Base-by-base conservation (phyloP, 2,329 filamentous ascomycete species). In the Ophiostoma ulmi region DNA sequence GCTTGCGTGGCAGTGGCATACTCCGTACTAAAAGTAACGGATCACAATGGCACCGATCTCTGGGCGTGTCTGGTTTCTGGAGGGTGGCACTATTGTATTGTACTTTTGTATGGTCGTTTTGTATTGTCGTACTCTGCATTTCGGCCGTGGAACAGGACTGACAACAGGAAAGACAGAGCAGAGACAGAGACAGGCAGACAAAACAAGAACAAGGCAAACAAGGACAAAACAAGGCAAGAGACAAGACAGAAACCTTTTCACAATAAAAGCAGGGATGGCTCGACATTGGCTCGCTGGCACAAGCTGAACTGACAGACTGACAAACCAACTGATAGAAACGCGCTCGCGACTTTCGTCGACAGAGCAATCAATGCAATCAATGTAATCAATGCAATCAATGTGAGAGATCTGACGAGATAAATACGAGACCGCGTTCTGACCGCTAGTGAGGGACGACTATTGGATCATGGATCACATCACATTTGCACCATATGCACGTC, bases 401-500 rank as follows among this genome's bases (percentile, higher is more conserved):
- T 48, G 7, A 48, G 44, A 48, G 6, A 48, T 44, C 44, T 6
- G 13, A 14, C 2, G 44, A 48, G 44, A 44, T 4, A 14, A 58
- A 10, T 13, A 55, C 48, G n/a, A 11, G 26, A 31, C 22, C 58
- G 26, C 58, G 58, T 63, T 63, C 58, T 63, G 58, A 63, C 58
- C 58, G 58, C 58, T 35, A 63, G 44, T 48, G 58, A 63, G 58
- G 22, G 58, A 31, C 52, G n/a, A 6, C 52, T 3, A 58, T 58
- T 58, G 52, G 52, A 58, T 58, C 52, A 58, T 17, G 52, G 4
- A 58, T 58, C 52, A 58, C 52, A 58, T 58, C 52, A 58, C 52
- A 58, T 58, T 58, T 26, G 52, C 52, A 58, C 44, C 44, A 20
- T 20, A 48, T 63, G 58, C 58, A 63, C 58, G 58, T 63, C 58